Conservation (phyloP, 305 asterid genomes). For the Coffea humblotiana region DNA sequence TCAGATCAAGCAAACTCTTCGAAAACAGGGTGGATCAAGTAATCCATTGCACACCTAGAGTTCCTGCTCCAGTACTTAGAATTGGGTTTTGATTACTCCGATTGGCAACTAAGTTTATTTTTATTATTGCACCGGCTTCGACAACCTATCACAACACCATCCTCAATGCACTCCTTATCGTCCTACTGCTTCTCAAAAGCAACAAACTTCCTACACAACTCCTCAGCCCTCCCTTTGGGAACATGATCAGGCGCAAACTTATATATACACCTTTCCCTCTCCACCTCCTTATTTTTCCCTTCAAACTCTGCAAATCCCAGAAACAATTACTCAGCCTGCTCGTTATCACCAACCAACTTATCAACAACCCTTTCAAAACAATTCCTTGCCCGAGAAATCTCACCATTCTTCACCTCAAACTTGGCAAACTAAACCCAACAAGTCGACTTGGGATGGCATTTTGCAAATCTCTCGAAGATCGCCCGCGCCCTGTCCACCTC, state of each 20-base stretch:
- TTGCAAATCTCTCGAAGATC: constrained; percentile 41
- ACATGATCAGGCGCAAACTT: constrained; percentile 82
- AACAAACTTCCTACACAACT: constrained; percentile 62
- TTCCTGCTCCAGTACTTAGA: no score
- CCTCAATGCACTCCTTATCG: constrained; percentile 77
- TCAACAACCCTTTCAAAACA: constrained; percentile 66
- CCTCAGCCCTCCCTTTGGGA: constrained; percentile 74
- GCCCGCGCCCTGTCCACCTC: constrained; percentile 69
- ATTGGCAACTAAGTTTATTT: no score
- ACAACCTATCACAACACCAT: constrained; percentile 78
- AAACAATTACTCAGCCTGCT: constrained; percentile 71
- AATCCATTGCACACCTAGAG: no score
- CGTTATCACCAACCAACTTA: constrained; percentile 60
- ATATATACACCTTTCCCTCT: constrained; percentile 71
- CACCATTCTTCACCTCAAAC: constrained; percentile 80
- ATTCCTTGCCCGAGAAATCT: constrained; percentile 47
- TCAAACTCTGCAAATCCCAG: constrained; percentile 83
- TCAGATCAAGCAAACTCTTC: no score
- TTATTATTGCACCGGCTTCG: no score
- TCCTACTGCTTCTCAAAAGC: constrained; percentile 86
- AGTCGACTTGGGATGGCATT: constrained; percentile 52
- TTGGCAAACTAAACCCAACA: constrained; percentile 76
- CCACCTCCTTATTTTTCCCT: constrained; percentile 78
- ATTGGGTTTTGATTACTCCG: no score
- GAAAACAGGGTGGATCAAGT: no score